A percentile compares a stretch with the other conserved stretches of the same genome.
These are phyloP conservation scores for Termitomyces sp. DNA, from an alignment of 1,284 basidiomycete species.

Conservation along the genomic window DNA sequence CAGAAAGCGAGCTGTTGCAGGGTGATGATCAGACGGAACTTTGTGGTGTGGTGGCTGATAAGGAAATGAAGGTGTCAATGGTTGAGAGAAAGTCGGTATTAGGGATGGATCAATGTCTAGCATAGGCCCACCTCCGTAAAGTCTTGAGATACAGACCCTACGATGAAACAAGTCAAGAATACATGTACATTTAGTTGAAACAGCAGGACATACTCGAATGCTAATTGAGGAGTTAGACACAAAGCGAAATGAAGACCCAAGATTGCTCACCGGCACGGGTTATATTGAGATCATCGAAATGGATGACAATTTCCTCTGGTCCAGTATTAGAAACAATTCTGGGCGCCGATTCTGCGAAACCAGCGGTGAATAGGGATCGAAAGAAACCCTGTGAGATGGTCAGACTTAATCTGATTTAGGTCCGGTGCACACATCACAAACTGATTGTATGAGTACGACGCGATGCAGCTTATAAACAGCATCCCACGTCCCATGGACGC, in stretches of 20 bases:
- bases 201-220: slow-evolving; percentile 51
- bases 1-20: slow-evolving; percentile 77
- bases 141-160: slow-evolving; percentile 77
- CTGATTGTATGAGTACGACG: slow-evolving; percentile 82
- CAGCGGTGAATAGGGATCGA: slow-evolving; percentile 75
- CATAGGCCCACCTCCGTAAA: slow-evolving; percentile 82
- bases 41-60: slow-evolving; percentile 26
- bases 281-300: slow-evolving; percentile 83
- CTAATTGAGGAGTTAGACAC: slow-evolving; percentile 27
- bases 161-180: slow-evolving; percentile 9
- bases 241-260: not conserved
- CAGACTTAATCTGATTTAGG: not conserved
- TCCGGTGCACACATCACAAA: slow-evolving; percentile 30
- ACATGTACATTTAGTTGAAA: not conserved
- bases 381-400: slow-evolving; percentile 68
- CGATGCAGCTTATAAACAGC: slow-evolving; percentile 77
- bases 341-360: slow-evolving; percentile 63
- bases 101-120: slow-evolving; percentile 64
- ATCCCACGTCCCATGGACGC: slow-evolving; percentile 66
- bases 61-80: slow-evolving; percentile 64
- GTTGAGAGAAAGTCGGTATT: slow-evolving; percentile 60
- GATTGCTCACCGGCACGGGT: slow-evolving; percentile 65
- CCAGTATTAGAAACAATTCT: slow-evolving; percentile 25
- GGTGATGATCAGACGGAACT: slow-evolving; percentile 54
- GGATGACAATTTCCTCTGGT: slow-evolving; percentile 51